Base-by-base conservation (phyloP, 2,329 filamentous ascomycete species). In the Beauveria asiatica region DNA sequence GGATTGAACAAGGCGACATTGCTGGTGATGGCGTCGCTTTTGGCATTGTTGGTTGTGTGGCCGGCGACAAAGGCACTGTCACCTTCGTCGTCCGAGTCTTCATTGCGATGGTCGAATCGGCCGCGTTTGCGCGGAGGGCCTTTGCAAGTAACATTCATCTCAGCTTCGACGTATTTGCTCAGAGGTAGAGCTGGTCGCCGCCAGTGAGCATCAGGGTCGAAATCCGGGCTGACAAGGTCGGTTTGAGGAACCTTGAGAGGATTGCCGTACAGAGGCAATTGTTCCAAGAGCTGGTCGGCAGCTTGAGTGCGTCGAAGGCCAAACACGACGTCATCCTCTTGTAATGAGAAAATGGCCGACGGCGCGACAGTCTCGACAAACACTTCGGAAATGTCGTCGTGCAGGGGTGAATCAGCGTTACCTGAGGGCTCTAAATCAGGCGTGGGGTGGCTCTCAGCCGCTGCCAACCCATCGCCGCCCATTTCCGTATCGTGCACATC, bases 1-100 rank as follows among this genome's bases (percentile, higher is more conserved):
- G 90, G 86, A 64, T 90, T 86, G 74, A 99, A 99, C 0, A 99
- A 77, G 1, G 93, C 92, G 61, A 97, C 90, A 62, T 90, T 83
- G 1, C 80, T 84, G 64, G 88, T 87, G 64, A 89, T 84, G 0
- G 92, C 86, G 1, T 83, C 80, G 9, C 92, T 70, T 46, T 83
- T 72, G 30, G 76, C 70, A 6, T 74, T 72, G 6, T 77, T 74
- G 2, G 77, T 68, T 59, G 76, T 70, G 64, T 80, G 75, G 37
- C 83, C 82, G 23, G 80, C 78, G 30, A 83, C 79, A 49, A 85
- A 83, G 50, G 84, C 83, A 13, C 76, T 68, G 62, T 80, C 75
- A 63, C 78, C 74, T 39, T 86, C 84, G 25, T 83, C 79, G 21
- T 86, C 81, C 11, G 84, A 84, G 57, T 87, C 86, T 65, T 94